These are phyloP conservation scores for Parachlorella kessleri DNA, from an alignment of 139 green algal species.

Conservation along the genomic window DNA sequence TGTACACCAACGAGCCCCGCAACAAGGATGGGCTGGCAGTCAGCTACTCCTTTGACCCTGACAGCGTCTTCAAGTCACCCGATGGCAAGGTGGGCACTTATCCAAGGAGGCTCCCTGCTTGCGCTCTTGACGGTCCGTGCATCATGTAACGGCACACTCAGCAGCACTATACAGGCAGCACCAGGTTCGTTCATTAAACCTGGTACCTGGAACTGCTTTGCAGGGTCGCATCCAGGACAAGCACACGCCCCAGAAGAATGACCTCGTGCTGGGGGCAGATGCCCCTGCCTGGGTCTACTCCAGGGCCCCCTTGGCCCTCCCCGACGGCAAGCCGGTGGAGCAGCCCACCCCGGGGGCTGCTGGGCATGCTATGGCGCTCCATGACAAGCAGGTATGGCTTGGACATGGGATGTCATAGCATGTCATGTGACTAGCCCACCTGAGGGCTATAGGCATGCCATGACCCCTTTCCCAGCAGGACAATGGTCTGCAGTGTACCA, in stretches of 20 bases:
- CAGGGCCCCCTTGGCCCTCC: conserved; percentile 60
- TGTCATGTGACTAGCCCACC: no score
- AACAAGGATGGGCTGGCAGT: conserved; percentile 50
- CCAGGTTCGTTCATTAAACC: no score
- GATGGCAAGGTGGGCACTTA: neutral
- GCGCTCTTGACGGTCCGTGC: neutral
- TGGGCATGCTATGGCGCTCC: conserved; percentile 75
- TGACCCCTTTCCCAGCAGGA: no score
- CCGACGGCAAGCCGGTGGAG: conserved; percentile 53
- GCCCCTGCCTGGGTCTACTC: conserved; percentile 70
- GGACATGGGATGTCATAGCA: no score
- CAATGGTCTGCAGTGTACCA: no score
- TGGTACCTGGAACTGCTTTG: no score
- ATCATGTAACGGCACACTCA: no score
- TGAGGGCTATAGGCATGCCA: no score
- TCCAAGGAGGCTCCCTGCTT: no score
- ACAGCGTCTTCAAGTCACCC: conserved; percentile 5
- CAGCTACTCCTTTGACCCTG: conserved; percentile 62
- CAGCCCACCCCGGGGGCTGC: conserved; percentile 53
- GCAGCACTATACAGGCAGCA: no score
- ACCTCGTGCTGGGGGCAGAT: conserved; percentile 62
- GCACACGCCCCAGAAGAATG: conserved; percentile 43
- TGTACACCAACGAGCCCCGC: conserved; percentile 45
- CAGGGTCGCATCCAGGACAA: conserved; percentile 11
- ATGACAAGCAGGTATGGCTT: conserved; percentile 74